These are phyloP conservation scores for Mayamaea pseudoterrestris DNA, from an alignment of 108 stramenopile species.

Conservation along the genomic window DNA sequence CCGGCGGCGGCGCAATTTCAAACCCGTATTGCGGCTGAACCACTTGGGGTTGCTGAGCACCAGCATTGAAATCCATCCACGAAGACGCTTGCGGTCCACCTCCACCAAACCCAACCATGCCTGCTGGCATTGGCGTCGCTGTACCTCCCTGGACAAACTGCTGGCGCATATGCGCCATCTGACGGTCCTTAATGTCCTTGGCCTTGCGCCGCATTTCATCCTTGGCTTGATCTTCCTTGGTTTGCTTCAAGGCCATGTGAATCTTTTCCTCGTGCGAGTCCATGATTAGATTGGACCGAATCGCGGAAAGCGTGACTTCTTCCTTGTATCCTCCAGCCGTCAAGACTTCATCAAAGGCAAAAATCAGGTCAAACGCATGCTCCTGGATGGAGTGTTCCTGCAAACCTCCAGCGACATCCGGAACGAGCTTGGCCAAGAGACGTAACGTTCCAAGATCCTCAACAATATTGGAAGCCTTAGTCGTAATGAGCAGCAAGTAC, in stretches of 20 bases:
- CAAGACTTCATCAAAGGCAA: constrained; percentile 99
- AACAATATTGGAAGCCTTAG: constrained; percentile 92
- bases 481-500: constrained; percentile 93
- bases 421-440: constrained; percentile 95
- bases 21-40: constrained; percentile 7
- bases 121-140: constrained; percentile 19
- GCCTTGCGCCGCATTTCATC: constrained; percentile 83
- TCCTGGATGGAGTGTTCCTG: constrained; percentile 87
- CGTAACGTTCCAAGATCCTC: constrained; percentile 96
- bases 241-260: constrained; percentile 78
- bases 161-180: constrained; percentile 65
- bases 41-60: constrained; percentile 17
- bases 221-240: constrained; percentile 82
- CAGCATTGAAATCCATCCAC: constrained; percentile 17
- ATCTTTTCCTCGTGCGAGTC: constrained; percentile 98
- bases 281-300: constrained; percentile 94
- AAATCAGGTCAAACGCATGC: constrained; percentile 94
- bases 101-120: constrained; percentile 59
- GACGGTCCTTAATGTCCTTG: constrained; percentile 77
- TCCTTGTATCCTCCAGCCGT: constrained; percentile 97
- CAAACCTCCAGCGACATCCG: constrained; percentile 88
- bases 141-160: constrained; percentile 52
- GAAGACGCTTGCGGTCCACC: constrained; percentile 37
- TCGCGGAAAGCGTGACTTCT: constrained; percentile 73
- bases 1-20: constrained; percentile 10